These are phyloP conservation scores for Ligustrum vulgare DNA, from an alignment of 257 asterid genomes.

Conservation along the genomic window DNA sequence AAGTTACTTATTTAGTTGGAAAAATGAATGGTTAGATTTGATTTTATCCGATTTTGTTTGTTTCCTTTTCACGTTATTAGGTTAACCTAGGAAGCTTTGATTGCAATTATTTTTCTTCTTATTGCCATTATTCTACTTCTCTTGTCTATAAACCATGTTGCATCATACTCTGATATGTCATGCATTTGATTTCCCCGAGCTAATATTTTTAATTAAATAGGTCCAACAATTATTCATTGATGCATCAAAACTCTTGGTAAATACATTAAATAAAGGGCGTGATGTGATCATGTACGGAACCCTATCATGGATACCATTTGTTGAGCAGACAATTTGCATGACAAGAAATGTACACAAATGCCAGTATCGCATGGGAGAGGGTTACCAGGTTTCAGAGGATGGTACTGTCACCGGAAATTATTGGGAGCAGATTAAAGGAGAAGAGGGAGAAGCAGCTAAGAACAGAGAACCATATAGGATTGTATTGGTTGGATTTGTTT, in stretches of 20 bases:
- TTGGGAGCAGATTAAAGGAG: constrained; percentile 61
- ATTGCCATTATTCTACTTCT: background rate
- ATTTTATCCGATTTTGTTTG: too few relatives aligned
- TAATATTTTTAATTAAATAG: constrained; percentile 30
- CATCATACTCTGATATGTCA: background rate
- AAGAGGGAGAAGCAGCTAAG: constrained; percentile 32
- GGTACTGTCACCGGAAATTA: constrained; percentile 71
- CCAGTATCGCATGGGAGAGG: constrained; percentile 87
- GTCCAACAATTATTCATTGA: constrained; percentile 93
- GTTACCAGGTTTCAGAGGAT: constrained; percentile 73
- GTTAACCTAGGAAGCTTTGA: too few relatives aligned
- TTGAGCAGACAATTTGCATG: constrained; percentile 84
- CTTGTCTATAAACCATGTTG: background rate
- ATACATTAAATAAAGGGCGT: constrained; percentile 87
- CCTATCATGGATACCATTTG: constrained; percentile 91
- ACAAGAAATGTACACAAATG: constrained; percentile 71
- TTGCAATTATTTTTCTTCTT: too few relatives aligned
- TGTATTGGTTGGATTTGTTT: constrained; percentile 87
- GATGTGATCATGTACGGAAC: constrained; percentile 99
- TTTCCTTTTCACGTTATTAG: too few relatives aligned
- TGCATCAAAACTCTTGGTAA: constrained; percentile 87
- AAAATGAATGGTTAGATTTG: too few relatives aligned
- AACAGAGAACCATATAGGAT: constrained; percentile 67
- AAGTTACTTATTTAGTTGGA: background rate
- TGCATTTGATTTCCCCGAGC: background rate